Conservation (phyloP, 2,329 filamentous ascomycete species). For the Nigrograna mackinnonii region DNA sequence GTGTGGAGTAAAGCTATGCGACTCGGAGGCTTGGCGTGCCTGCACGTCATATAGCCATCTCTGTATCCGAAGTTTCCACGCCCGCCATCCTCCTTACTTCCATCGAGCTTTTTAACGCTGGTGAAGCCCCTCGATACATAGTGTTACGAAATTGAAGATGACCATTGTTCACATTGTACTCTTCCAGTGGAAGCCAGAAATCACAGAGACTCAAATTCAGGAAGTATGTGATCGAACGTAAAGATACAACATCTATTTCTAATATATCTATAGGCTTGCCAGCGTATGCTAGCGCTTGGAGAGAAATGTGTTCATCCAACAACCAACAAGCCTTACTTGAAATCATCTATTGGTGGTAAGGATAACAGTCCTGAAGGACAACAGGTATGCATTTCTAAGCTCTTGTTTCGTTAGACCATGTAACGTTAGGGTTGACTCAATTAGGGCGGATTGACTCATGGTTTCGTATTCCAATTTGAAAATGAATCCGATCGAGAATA, state of each 20-base stretch:
- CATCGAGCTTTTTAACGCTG: too few relatives aligned
- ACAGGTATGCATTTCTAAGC: not conserved
- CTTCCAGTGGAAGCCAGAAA: conserved; percentile 64
- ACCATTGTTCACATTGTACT: conserved; percentile 70
- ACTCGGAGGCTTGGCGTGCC: too few relatives aligned
- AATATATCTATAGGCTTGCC: conserved; percentile 52
- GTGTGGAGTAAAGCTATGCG: too few relatives aligned
- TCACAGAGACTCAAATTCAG: conserved; percentile 54
- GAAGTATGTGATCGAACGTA: conserved; percentile 50
- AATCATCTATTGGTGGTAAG: conserved; percentile 59
- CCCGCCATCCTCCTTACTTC: too few relatives aligned
- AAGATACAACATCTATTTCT: conserved; percentile 9
- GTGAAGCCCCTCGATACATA: too few relatives aligned
- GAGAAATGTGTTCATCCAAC: conserved; percentile 63
- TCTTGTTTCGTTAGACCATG: too few relatives aligned
- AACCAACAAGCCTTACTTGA: conserved; percentile 64
- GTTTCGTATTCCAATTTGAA: conserved; percentile 70
- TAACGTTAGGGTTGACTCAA: too few relatives aligned
- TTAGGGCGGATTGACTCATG: conserved; percentile 67
- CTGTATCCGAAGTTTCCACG: too few relatives aligned
- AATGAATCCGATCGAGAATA: conserved; percentile 68
- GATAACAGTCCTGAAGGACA: conserved; percentile 66
- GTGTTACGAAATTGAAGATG: conserved; percentile 49
- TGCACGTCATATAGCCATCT: too few relatives aligned
- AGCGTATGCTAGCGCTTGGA: conserved; percentile 60